Base-by-base conservation (phyloP, 2,329 filamentous ascomycete genomes). In the Exophiala oligosperma region DNA sequence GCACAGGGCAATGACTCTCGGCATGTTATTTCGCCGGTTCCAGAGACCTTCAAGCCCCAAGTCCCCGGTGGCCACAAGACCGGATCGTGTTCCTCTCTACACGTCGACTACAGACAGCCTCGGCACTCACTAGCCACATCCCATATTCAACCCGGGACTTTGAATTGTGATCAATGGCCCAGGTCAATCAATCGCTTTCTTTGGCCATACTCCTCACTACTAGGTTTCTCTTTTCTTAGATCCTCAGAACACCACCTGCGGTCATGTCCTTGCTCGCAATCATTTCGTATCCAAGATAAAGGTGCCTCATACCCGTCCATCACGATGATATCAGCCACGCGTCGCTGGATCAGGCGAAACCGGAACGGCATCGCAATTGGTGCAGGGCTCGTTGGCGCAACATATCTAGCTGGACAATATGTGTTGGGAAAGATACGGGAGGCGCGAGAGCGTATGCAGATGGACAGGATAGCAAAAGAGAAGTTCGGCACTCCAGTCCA, bases 361-460 rank as follows among this genome's bases (percentile, higher is more conserved):
- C 86, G 91, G 74, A 94, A 89, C 70, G 90, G 89, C 70, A 84
- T 99, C 72, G 90, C 92, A 72, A 84, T 99, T 71, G 92, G 92
- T 65, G 86, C 90, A 59, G 92, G 92, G 64, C 84, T 97, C 66
- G 78, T 97, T 65, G 92, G 93, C 66, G 91, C 89, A 53, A 92
- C 92, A 66, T 99, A 99, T 76, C 78, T 97, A 60, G 92, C 90
- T 56, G 91, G 91, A 40, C 92, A 96, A 75, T 99, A 97, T 87
- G 85, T 96, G 66, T 75, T 97, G 70, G 84, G 84, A 69, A 97
- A 96, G 82, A 87, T 97, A 70, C 89, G 89, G 65, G 92, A 97
- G 75, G 92, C 93, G 68, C 87, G 92, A 66, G 92, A 97, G 82
- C 92, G 93, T 73, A 95, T 97, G 90, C 92, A 89, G 76, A 93